Conservation (phyloP, 495 filamentous ascomycete species). For the Cercophora sp. region DNA sequence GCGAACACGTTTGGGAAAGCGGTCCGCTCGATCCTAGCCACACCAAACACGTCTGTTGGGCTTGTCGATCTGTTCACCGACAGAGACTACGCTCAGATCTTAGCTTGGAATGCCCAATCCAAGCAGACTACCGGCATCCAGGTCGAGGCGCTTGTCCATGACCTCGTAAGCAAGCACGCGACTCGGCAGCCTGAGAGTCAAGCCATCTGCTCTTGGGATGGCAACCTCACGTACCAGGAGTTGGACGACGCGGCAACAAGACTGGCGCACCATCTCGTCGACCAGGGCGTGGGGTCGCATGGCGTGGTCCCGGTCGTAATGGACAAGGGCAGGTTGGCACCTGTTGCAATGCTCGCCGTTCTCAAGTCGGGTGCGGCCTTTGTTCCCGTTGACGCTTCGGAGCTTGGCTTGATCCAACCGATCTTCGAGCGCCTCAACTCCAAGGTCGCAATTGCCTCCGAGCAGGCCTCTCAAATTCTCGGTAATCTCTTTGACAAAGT, state of each 20-base stretch:
- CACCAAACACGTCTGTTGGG: conserved; percentile 31
- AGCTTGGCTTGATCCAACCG: conserved; percentile 38
- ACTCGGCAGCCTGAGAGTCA: conserved; percentile 32
- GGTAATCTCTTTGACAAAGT: conserved; percentile 36
- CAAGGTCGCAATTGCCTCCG: conserved; percentile 37
- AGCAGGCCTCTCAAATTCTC: conserved; percentile 30
- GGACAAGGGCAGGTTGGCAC: conserved; percentile 41
- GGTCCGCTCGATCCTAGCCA: conserved; percentile 37
- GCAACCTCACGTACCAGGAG: conserved; percentile 37
- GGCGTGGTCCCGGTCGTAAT: conserved; percentile 44
- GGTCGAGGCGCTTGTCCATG: conserved; percentile 29
- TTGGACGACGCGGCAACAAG: conserved; percentile 36
- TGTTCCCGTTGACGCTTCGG: conserved; percentile 39
- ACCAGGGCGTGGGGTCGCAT: conserved; percentile 38
- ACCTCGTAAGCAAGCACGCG: conserved; percentile 33
- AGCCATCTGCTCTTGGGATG: conserved; percentile 45
- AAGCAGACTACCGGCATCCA: conserved; percentile 17
- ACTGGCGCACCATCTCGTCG: conserved; percentile 39
- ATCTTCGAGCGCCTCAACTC: conserved; percentile 39
- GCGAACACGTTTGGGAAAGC: conserved; percentile 42
- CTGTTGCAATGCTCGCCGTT: conserved; percentile 45
- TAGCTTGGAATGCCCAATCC: conserved; percentile 34
- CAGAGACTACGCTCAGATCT: conserved; percentile 40
- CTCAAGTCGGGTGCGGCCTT: conserved; percentile 45
- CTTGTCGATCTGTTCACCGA: conserved; percentile 42